phyloP scores from a whole-genome alignment of 2,329 filamentous ascomycete species.

The Thelonectria olida region DNA sequence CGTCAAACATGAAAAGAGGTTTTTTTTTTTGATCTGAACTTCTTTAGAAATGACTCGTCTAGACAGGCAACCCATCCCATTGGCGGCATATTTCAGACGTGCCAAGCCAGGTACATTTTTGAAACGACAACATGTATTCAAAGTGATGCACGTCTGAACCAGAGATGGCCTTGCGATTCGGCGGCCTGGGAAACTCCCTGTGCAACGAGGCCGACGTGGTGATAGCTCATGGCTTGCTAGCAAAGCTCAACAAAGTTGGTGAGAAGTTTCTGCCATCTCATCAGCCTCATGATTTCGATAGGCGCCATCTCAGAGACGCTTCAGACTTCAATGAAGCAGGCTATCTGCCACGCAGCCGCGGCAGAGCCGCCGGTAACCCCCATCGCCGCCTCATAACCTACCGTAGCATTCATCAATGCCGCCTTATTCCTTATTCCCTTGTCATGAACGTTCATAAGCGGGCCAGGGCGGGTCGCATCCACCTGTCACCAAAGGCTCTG shows the following conservation, averaged over 20 bases:
- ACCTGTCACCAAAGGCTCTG: constrained; percentile 20
- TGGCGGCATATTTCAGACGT: not conserved
- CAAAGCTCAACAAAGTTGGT: not conserved
- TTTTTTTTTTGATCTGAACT: not conserved
- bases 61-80: not conserved
- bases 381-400: not conserved
- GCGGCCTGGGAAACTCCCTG: constrained; percentile 8
- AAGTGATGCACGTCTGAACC: too few species aligned
- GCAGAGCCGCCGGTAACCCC: not conserved
- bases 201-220: not conserved
- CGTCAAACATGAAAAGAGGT: not conserved
- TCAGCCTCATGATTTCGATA: not conserved
- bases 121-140: not conserved
- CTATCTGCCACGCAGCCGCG: not conserved
- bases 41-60: not conserved
- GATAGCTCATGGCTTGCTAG: not conserved
- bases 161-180: constrained; percentile 7
- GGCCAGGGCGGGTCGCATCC: constrained; percentile 17
- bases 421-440: constrained; percentile 9
- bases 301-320: not conserved
- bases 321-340: not conserved
- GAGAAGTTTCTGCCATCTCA: not conserved
- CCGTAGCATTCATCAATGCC: constrained; percentile 4
- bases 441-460: constrained; percentile 1
- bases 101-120: not conserved